Base-by-base conservation (phyloP, 768 basidiomycete genomes). In the Termitomyces sp. region DNA sequence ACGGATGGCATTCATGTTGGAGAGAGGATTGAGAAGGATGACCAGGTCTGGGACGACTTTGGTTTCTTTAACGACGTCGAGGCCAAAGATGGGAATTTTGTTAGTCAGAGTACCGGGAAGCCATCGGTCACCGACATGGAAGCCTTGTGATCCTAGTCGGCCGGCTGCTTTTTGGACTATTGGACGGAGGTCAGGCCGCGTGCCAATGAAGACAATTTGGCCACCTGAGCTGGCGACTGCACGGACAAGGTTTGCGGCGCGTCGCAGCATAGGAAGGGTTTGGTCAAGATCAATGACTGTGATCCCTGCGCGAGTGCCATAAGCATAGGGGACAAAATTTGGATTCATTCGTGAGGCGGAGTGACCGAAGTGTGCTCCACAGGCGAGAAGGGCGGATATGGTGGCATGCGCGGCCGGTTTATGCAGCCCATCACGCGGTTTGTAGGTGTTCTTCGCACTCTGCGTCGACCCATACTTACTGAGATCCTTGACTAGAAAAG, bases 51-150 rank as follows among this genome's bases (percentile, higher is more conserved):
- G 97, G 24, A 83, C 74, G 64, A 87, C 76, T 58, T 79, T 82
- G 62, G 80, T 76, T 38, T 75, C 71, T 49, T 77, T 72, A 36
- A 83, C 77, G 18, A 77, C 76, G 6, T 82, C 76, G 5, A 75
- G 72, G n/a, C 86, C 82, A 68, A 88, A 92, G 60, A 93, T 78
- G 50, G 88, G 82, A 35, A 80, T 73, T 66, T 83, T 83, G 75
- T 99, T 98, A 47, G 96, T 96, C 63, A 98, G 79, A 24, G 90
- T 92, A n/a, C 97, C 97, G 1, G 96, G 92, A 38, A 94, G 77
- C 97, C 97, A 99, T 68, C 88, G 79, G 56, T 92, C 89, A 16
- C 86, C 87, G 51, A 97, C 86, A 60, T 90, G 84, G 74, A 83
- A 98, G 0, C 88, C 94, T 68, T 92, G 91, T 43, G 76, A 66